Conservation (phyloP, 148 eudicot species). For the Pharnaceum exiguum region DNA sequence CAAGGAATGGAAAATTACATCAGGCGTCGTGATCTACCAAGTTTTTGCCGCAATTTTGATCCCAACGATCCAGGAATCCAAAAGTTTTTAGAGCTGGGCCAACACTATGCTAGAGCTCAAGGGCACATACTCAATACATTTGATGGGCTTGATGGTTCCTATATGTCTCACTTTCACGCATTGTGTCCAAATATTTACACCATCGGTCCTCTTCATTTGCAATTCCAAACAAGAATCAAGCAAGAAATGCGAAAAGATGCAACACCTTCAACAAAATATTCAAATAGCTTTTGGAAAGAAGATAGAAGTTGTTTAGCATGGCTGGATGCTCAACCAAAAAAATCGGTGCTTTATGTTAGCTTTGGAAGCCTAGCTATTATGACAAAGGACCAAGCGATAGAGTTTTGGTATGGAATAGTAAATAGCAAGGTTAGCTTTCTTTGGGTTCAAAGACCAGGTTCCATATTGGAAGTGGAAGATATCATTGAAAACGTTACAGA, state of each 20-base stretch:
- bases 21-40: constrained; percentile 33
- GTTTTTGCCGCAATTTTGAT: constrained; percentile 21
- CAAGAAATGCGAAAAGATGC: not conserved
- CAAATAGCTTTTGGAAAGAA: constrained; percentile 21
- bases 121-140: constrained; percentile 35
- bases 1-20: constrained; percentile 27
- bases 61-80: not conserved
- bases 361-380: constrained; percentile 27
- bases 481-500: not conserved
- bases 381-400: constrained; percentile 26
- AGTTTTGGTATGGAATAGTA: constrained; percentile 27
- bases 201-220: constrained; percentile 32
- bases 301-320: constrained; percentile 28
- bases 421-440: constrained; percentile 16
- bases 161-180: constrained; percentile 14
- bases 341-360: constrained; percentile 33
- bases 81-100: constrained; percentile 8
- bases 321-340: constrained; percentile 28
- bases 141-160: constrained; percentile 24
- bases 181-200: constrained; percentile 25
- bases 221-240: constrained; percentile 5
- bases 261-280: not conserved
- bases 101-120: constrained; percentile 21
- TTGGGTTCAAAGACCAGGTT: constrained; percentile 27
- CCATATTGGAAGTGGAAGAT: not conserved